Evolutionary conservation across 371 early-diverging fungal genomes (phyloP), one percentile per base, ranked within the genome.

Genomic region (Mortierella sp.): DNA sequence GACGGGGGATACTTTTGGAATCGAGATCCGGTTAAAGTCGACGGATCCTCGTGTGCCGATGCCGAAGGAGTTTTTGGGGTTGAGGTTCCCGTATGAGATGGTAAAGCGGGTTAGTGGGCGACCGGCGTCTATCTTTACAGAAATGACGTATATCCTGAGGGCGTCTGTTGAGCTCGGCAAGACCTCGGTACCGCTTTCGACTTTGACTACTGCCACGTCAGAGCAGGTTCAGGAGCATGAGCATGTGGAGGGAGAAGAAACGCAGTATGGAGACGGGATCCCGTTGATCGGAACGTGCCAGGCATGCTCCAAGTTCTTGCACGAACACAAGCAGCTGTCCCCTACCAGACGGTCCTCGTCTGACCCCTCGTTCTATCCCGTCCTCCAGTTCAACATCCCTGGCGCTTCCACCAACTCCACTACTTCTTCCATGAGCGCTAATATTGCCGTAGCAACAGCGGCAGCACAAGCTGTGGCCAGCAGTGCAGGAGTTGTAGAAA

Each of bases 11-110:
- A 71, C 76, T 2, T 85, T 85, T 43, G 48, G 60, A 2, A 51
- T 85, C 11, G 85, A 81, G 75, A 63, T 85, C 10, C 46, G 60
- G 16, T 32, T 84, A 3, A 18, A 16, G 60, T 46, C 74, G 24
- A 65, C 18, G 0, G 46, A 43, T 21, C 72, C 35, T 1, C 60
- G 63, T 49, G 27, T 72, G 35, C 32, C 68, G 0, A 72, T 85
- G 56, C 85, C 85, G 3, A 76, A 38, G n/a, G 81, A 78, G 32
- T 78, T 35, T 56, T 27, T 85, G 11, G 85, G 85, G 2, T 32
- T 78, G 7, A 76, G 83, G 24, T 83, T 83, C 76, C 83, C 83
- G 0, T 70, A 82, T 21, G 83, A 76, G 56, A 72, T 83, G 84
- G 72, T 83, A 29, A 83, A 80, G 51, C 77, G 84, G 1, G 63